These are phyloP conservation scores for Herpetospermum pedunculosum DNA, from an alignment of 306 rosid species.

Conservation along the genomic window DNA sequence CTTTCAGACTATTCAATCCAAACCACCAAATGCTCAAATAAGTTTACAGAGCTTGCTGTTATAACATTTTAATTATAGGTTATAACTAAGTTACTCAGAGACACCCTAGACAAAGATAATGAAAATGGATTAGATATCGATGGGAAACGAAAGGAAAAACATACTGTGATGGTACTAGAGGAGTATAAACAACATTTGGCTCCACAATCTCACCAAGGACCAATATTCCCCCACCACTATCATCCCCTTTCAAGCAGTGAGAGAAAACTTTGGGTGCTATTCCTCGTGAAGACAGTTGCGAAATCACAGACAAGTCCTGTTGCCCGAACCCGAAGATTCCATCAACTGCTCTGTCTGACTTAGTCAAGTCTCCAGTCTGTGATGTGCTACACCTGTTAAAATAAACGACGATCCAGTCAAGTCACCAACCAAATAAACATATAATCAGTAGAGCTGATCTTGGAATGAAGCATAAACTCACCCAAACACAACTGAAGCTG, in stretches of 20 bases:
- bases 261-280: slow-evolving; percentile 77
- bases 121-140: neutral
- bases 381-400: slow-evolving; percentile 73
- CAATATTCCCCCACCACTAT: slow-evolving; percentile 79
- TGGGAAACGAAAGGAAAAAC: slow-evolving; percentile 16
- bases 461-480: slow-evolving; percentile 22
- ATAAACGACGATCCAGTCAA: slow-evolving; percentile 8
- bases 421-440: slow-evolving; percentile 12
- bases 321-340: slow-evolving; percentile 98
- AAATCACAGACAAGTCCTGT: slow-evolving; percentile 67
- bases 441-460: neutral
- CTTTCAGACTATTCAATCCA: neutral
- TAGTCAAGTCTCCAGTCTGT: slow-evolving; percentile 84
- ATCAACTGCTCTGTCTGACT: slow-evolving; percentile 79
- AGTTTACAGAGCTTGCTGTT: neutral
- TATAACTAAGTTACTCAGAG: neutral
- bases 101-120: neutral
- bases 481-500: slow-evolving; percentile 86
- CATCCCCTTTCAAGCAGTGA: slow-evolving; percentile 89
- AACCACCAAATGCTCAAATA: neutral
- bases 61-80: neutral
- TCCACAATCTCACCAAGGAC: slow-evolving; percentile 90
- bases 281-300: slow-evolving; percentile 88
- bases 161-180: slow-evolving; percentile 87
- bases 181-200: slow-evolving; percentile 71